phyloP scores from a whole-genome alignment of 129 eudicot species.

The Glebionis coronaria region DNA sequence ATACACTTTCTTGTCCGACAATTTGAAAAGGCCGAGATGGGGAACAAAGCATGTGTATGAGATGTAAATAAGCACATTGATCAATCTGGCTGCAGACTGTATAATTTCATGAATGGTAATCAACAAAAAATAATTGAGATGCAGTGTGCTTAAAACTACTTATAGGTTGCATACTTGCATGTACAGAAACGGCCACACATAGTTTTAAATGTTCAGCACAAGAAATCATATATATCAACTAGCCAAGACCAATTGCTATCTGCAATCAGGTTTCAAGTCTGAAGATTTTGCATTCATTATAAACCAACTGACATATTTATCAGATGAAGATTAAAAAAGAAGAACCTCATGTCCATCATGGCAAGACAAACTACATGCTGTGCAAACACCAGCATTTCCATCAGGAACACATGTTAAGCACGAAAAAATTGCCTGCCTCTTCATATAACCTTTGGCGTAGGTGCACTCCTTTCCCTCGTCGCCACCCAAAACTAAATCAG shows the following conservation, averaged over 20 bases:
- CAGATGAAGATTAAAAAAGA: background rate
- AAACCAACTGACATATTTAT: slow-evolving; percentile 1
- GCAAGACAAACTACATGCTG: slow-evolving; percentile 88
- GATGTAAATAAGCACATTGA: no score
- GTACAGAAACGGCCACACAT: no score
- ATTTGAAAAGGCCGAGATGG: no score
- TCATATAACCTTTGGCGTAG: slow-evolving; percentile 77
- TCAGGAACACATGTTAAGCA: slow-evolving; percentile 99
- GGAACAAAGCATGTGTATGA: no score
- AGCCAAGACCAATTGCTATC: background rate
- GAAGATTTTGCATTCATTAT: background rate
- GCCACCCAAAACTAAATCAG: slow-evolving; percentile 91
- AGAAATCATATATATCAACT: background rate
- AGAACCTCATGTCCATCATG: slow-evolving; percentile 98
- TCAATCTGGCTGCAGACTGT: no score
- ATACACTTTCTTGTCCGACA: no score
- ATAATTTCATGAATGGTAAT: no score
- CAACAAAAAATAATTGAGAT: no score
- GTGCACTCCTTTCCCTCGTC: slow-evolving; percentile 98
- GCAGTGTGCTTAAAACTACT: no score
- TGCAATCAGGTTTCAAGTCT: background rate
- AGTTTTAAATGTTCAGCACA: no score
- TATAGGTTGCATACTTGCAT: no score
- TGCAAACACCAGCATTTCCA: slow-evolving; percentile 93
- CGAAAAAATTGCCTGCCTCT: slow-evolving; percentile 96